phyloP scores from a whole-genome alignment of 371 early-diverging fungal species.

The Rhizopus delemar region DNA sequence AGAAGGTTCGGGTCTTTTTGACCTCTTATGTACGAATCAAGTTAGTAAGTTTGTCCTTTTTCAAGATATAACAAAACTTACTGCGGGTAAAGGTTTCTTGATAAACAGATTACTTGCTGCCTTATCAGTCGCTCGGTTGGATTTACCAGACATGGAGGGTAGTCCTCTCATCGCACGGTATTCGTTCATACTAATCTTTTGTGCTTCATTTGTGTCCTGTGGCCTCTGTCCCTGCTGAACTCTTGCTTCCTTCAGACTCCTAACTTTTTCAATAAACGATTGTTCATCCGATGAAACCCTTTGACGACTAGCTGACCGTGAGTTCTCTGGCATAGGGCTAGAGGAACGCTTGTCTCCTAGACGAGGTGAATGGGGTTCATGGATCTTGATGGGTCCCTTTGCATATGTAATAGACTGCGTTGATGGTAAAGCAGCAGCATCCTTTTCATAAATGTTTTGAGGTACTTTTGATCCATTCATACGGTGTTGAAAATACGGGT shows the following conservation, averaged over 20 bases:
- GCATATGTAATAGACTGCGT: background rate
- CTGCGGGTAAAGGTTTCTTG: conserved; percentile 4
- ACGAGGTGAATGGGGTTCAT: background rate
- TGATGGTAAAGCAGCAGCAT: background rate
- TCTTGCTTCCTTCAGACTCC: conserved; percentile 1
- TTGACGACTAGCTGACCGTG: background rate
- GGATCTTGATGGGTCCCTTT: conserved; percentile 15
- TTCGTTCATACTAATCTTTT: conserved; percentile 11
- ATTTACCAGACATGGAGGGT: too few relatives aligned
- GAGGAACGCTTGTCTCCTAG: conserved; percentile 6
- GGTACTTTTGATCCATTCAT: conserved; percentile 10
- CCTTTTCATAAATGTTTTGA: conserved; percentile 22
- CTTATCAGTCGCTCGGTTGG: conserved; percentile 2
- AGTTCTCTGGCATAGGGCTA: conserved; percentile 1
- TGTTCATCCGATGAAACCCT: conserved; percentile 2
- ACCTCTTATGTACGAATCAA: conserved; percentile 9
- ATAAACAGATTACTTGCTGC: conserved; percentile 25
- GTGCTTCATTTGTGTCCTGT: background rate
- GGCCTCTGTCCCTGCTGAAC: background rate
- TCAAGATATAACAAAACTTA: conserved; percentile 7
- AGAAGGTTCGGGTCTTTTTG: conserved; percentile 1
- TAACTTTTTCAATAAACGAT: conserved; percentile 18
- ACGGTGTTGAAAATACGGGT: conserved; percentile 24
- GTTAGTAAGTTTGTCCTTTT: background rate
- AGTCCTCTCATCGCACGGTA: conserved; percentile 27